Base-by-base conservation (phyloP, 2,329 filamentous ascomycete genomes). In the Pseudocercospora musae region DNA sequence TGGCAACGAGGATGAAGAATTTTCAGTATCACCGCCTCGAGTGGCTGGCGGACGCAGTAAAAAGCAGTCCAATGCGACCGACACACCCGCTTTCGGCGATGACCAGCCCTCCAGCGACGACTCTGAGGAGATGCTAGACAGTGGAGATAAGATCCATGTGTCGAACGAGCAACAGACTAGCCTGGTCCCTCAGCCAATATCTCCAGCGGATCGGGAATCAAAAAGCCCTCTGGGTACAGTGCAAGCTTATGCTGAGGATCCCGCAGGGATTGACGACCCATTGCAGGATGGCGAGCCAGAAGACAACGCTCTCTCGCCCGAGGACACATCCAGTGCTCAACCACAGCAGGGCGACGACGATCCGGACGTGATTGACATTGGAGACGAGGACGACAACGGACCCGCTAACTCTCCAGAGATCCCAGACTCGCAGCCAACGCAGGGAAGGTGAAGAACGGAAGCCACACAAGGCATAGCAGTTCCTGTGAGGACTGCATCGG, bases 391-490 rank as follows among this genome's bases (percentile, higher is more conserved):
- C 29, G 49, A 44, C 20, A 21, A 58, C 21, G n/a, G 37, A n/a
- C 20, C 20, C 10, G 20, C 20, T 20, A 2, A 8, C 10, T 53
- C 49, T 53, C 52, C 52, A 33, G 62, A 63, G 21, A 60, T 63
- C 31, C 54, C 53, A 20, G 62, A 63, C 7, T 63, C 62, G 15
- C 55, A 46, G 33, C 37, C 33, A n/a, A 37, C 33, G 33, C 33
- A 37, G 13, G 33, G 33, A 37, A 37, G n/a, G n/a, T n/a, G n/a
- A n/a, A n/a, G n/a, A n/a, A n/a, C n/a, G n/a, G n/a, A n/a, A n/a
- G n/a, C 29, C 7, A 25, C 29, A 7, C 52, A 54, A 23, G 29
- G 29, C 52, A 11, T 9, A 15, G 11, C 33, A 23, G 3, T 54
- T 13, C 29, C 52, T 20, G 52, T 54, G 9, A 54, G 11, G 31